Conservation (phyloP, 768 basidiomycete genomes). For the Kwoniella shandongensis region DNA sequence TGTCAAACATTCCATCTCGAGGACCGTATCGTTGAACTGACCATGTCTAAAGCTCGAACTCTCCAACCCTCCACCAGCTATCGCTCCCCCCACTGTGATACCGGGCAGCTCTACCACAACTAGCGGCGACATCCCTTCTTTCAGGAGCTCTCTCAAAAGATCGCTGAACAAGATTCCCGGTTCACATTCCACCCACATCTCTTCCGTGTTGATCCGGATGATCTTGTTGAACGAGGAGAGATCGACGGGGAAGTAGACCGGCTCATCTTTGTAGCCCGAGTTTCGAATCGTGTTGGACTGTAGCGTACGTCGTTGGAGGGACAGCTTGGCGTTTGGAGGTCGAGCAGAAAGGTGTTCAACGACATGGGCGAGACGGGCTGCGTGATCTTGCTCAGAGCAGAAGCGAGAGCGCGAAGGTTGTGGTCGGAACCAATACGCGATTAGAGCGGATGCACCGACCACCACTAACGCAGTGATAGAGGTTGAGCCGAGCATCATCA, state of each 20-base stretch:
- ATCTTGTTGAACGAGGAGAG: conserved; percentile 21
- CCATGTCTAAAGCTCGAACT: conserved; percentile 14
- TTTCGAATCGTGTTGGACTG: conserved; percentile 27
- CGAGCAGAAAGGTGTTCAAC: not conserved
- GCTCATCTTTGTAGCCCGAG: conserved; percentile 9
- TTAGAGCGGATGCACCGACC: too few species aligned
- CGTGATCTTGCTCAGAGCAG: conserved; percentile 1
- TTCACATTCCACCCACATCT: conserved; percentile 10
- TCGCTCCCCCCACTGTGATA: conserved; percentile 24
- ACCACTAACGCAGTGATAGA: too few species aligned
- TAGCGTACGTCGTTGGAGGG: conserved; percentile 14
- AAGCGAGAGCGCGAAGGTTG: not conserved
- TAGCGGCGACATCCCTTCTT: conserved; percentile 7
- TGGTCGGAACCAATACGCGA: too few species aligned
- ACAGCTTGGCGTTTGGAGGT: conserved; percentile 8
- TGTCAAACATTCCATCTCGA: conserved; percentile 20
- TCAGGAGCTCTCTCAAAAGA: conserved; percentile 12
- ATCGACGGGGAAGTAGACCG: conserved; percentile 9
- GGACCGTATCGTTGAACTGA: conserved; percentile 21
- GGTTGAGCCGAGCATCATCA: too few species aligned
- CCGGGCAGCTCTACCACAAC: conserved; percentile 21
- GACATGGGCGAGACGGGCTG: not conserved
- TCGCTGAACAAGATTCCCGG: conserved; percentile 16
- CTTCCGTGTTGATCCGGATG: conserved; percentile 13
- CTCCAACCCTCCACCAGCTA: conserved; percentile 23